Conservation (phyloP, 768 basidiomycete species). For the Phanerodontia chrysosporium region DNA sequence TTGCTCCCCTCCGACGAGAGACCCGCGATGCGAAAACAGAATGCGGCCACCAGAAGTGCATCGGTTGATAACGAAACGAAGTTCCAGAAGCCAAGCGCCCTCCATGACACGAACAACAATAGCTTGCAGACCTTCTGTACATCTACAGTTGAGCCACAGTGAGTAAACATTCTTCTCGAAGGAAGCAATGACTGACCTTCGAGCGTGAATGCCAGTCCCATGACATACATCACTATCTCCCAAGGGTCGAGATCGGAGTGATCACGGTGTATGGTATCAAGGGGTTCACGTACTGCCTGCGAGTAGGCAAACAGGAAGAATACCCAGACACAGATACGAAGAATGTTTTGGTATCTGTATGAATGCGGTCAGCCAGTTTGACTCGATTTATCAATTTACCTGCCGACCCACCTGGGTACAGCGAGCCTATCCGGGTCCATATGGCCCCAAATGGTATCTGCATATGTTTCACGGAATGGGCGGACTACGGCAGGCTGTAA, state of each 20-base stretch:
- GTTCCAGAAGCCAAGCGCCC: constrained; percentile 82
- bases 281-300: constrained; percentile 81
- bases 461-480: constrained; percentile 53
- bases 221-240: constrained; percentile 76
- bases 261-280: constrained; percentile 61
- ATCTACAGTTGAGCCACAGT: constrained; percentile 30
- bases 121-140: constrained; percentile 65
- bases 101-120: constrained; percentile 71
- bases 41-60: constrained; percentile 66
- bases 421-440: constrained; percentile 73
- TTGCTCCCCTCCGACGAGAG: constrained; percentile 34
- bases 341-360: constrained; percentile 76
- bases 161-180: neutral
- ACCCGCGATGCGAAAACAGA: constrained; percentile 65
- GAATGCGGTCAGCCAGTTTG: neutral
- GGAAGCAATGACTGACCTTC: constrained; percentile 55
- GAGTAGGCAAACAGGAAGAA: constrained; percentile 79
- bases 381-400: neutral
- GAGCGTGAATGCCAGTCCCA: constrained; percentile 71
- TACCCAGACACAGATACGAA: constrained; percentile 75
- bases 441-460: constrained; percentile 60
- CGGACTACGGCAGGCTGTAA: constrained; percentile 61
- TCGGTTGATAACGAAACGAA: constrained; percentile 69
- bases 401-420: constrained; percentile 58
- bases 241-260: constrained; percentile 62